phyloP scores from a whole-genome alignment of 306 rosid species.

The Lathyrus aphaca region DNA sequence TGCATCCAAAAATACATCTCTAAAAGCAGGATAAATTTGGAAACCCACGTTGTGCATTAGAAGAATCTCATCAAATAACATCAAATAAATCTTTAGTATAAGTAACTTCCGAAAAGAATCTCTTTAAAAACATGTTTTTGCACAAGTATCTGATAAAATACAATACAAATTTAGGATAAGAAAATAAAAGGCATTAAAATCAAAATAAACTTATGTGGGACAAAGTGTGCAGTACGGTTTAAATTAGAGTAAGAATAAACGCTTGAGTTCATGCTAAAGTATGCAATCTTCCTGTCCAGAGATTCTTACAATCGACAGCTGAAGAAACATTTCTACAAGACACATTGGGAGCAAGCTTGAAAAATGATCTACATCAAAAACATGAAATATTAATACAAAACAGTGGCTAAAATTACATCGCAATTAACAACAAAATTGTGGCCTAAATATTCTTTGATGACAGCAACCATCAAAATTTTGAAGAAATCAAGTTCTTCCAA shows the following conservation, averaged over 20 bases:
- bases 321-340: constrained; percentile 15
- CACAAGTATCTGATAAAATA: too few species aligned
- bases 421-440: constrained; percentile 20
- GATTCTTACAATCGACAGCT: constrained; percentile 10
- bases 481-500: constrained; percentile 30
- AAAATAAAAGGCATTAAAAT: background rate
- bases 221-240: background rate
- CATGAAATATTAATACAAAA: constrained; percentile 28
- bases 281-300: constrained; percentile 1
- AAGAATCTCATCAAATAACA: too few species aligned
- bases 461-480: constrained; percentile 24
- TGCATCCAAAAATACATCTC: too few species aligned
- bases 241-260: background rate
- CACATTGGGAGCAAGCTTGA: constrained; percentile 13
- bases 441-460: constrained; percentile 10
- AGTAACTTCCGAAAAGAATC: too few species aligned
- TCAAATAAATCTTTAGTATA: too few species aligned
- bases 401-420: constrained; percentile 28
- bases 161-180: background rate
- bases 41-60: too few species aligned
- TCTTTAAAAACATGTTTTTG: too few species aligned
- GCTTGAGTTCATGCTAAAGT: background rate
- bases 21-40: too few species aligned
- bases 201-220: background rate
- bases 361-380: constrained; percentile 24